Evolutionary conservation across 129 eudicot species (phyloP).

Genomic region (Saussurea involucrata): DNA sequence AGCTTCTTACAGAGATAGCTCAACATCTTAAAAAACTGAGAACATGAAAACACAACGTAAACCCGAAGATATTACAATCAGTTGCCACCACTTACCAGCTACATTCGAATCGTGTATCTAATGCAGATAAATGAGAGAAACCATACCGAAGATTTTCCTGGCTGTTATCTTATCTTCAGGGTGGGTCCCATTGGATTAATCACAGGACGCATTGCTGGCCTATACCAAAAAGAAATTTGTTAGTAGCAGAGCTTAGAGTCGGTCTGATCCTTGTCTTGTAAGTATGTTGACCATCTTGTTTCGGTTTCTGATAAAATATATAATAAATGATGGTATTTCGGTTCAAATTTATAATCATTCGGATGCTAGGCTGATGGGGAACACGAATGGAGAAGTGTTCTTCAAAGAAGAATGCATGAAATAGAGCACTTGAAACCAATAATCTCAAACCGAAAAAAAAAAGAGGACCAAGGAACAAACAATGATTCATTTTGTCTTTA

Average conservation of each 20-base stretch:
- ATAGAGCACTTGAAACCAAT: neutral
- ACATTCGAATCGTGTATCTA: neutral
- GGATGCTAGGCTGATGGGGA: neutral
- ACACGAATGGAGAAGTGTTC: neutral
- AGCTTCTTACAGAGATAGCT: conserved; percentile 75
- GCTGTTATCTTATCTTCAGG: neutral
- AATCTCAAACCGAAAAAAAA: conserved; percentile 2
- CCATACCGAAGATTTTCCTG: neutral
- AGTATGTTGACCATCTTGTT: neutral
- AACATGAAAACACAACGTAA: neutral
- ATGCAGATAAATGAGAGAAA: neutral
- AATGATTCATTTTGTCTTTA: conserved; percentile 15
- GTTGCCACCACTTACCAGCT: neutral
- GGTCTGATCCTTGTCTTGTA: conserved; percentile 4
- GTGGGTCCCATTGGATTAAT: neutral
- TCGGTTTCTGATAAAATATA: conserved; percentile 1
- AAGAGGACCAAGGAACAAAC: neutral
- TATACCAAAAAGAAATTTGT: neutral
- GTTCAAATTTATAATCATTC: neutral
- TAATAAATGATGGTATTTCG: neutral
- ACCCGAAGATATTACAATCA: neutral
- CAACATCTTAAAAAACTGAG: conserved; percentile 61
- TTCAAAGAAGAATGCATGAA: neutral
- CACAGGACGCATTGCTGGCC: neutral
- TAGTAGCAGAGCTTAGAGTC: neutral